Conservation (phyloP, 73 alveolate species). For the Paramecium primaurelia region DNA sequence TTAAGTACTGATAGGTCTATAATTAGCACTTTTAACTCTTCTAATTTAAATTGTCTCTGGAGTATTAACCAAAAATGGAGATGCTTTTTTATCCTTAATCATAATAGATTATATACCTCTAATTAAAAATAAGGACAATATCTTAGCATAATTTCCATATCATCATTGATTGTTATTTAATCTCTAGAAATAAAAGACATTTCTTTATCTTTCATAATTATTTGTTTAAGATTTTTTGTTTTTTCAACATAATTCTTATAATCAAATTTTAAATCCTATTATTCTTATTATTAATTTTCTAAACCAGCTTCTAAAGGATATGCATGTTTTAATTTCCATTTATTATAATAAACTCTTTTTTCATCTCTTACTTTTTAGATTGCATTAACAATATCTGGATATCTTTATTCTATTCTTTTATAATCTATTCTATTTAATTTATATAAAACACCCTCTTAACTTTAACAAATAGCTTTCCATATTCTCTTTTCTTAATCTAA, state of each 20-base stretch:
- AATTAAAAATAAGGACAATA: not conserved
- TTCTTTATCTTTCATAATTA: conserved; percentile 17
- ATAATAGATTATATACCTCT: not conserved
- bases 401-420: conserved; percentile 41
- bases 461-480: conserved; percentile 25
- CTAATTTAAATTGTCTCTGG: not conserved
- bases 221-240: not conserved
- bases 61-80: conserved; percentile 41
- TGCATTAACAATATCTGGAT: conserved; percentile 31
- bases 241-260: not conserved
- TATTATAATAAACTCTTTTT: not conserved
- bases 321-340: not conserved
- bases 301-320: not conserved
- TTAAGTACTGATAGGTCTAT: not conserved
- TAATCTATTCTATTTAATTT: conserved; percentile 27
- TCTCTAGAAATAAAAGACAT: conserved; percentile 41
- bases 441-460: conserved; percentile 5
- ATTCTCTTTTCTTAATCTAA: not conserved
- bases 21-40: conserved; percentile 26
- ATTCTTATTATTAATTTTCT: not conserved
- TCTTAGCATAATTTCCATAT: conserved; percentile 33
- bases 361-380: not conserved
- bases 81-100: not conserved
- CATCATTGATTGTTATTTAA: conserved; percentile 18
- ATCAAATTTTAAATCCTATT: not conserved